These are phyloP conservation scores for Calonectria leucothoes DNA, from an alignment of 2,329 filamentous ascomycete species.

Conservation along the genomic window DNA sequence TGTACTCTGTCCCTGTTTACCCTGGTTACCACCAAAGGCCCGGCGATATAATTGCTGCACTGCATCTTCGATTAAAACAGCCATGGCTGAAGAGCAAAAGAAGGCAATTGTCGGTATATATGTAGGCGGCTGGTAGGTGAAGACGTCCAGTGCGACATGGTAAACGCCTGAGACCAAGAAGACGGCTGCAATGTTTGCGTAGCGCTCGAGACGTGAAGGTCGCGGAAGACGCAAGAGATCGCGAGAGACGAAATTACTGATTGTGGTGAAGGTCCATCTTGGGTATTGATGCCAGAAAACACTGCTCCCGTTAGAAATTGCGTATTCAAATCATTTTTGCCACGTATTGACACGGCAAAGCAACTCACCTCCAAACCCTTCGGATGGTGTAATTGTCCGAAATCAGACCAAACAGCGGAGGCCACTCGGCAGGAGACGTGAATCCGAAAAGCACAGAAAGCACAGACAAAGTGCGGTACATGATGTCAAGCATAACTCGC, in stretches of 20 bases:
- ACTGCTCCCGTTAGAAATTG: not conserved
- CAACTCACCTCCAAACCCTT: not conserved
- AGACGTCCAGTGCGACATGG: not conserved
- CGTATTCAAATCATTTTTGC: not conserved
- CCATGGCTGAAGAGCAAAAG: not conserved
- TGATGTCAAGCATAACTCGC: not conserved
- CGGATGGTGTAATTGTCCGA: not conserved
- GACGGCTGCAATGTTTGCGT: not conserved
- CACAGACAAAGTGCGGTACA: not conserved
- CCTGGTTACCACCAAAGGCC: not conserved
- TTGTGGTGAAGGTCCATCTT: not conserved
- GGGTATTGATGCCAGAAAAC: not conserved
- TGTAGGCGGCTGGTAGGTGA: not conserved
- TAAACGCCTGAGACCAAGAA: not conserved
- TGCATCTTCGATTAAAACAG: not conserved
- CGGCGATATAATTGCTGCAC: not conserved
- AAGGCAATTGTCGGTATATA: not conserved
- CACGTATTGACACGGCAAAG: too few species aligned
- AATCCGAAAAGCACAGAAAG: not conserved
- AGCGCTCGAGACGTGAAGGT: not conserved
- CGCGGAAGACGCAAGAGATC: not conserved
- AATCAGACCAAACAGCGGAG: not conserved
- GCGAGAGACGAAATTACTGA: not conserved
- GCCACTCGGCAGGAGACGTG: not conserved
- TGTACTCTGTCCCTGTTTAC: not conserved